phyloP scores from a whole-genome alignment of 2,329 filamentous ascomycete species.

The Capronia epimyces region DNA sequence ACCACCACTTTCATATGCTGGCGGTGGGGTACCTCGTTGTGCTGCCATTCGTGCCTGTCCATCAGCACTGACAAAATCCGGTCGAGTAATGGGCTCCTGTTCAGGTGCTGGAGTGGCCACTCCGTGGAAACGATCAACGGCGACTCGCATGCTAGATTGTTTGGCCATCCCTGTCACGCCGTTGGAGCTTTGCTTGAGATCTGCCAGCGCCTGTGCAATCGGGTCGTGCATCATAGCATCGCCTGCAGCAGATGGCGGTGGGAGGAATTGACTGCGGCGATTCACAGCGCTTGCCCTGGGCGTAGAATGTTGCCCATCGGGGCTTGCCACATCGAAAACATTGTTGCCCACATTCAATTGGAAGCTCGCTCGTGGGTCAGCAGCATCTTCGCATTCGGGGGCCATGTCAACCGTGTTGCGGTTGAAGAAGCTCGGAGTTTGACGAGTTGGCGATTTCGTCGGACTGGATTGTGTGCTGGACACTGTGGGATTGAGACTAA shows the following conservation, averaged over 20 bases:
- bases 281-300: constrained; percentile 37
- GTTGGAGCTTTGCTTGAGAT: constrained; percentile 59
- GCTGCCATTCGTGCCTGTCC: constrained; percentile 49
- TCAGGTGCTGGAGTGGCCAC: constrained; percentile 70
- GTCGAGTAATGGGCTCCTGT: constrained; percentile 33
- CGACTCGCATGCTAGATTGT: constrained; percentile 73
- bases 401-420: constrained; percentile 32
- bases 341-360: constrained; percentile 94
- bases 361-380: constrained; percentile 85
- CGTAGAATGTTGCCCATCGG: constrained; percentile 55
- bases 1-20: constrained; percentile 68
- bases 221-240: constrained; percentile 63
- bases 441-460: constrained; percentile 39
- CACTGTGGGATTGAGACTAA: constrained; percentile 27
- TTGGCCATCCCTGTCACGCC: constrained; percentile 55
- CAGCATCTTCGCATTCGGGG: constrained; percentile 67
- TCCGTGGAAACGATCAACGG: constrained; percentile 94
- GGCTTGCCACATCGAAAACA: constrained; percentile 83
- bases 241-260: constrained; percentile 33
- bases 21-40: constrained; percentile 72
- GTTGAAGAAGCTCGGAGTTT: constrained; percentile 34
- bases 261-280: constrained; percentile 24
- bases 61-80: constrained; percentile 25
- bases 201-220: constrained; percentile 84
- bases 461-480: constrained; percentile 40